These are phyloP conservation scores for Dioszegia aurantiaca DNA, from an alignment of 768 basidiomycete species.

Conservation along the genomic window DNA sequence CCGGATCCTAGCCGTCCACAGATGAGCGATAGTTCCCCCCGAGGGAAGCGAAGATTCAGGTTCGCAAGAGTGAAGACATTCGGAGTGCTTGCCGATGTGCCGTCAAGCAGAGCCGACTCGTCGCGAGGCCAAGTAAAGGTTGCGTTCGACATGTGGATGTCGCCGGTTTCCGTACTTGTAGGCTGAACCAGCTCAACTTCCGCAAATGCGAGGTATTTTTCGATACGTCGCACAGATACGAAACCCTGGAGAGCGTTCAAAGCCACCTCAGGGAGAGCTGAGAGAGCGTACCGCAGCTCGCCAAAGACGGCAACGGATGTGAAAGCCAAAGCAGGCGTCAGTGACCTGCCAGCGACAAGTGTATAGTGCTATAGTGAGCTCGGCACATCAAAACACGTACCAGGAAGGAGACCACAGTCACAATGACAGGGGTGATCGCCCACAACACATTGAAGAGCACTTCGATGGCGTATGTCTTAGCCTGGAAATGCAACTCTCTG, in stretches of 20 bases:
- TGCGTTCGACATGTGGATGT: constrained; percentile 74
- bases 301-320: constrained; percentile 69
- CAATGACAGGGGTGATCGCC: constrained; percentile 59
- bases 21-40: constrained; percentile 73
- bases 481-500: constrained; percentile 78
- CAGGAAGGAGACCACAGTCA: constrained; percentile 59
- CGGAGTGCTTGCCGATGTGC: constrained; percentile 60
- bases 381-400: constrained; percentile 20
- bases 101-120: constrained; percentile 55
- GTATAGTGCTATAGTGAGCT: constrained; percentile 58
- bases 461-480: constrained; percentile 82
- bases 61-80: constrained; percentile 79
- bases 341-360: constrained; percentile 63
- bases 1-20: constrained; percentile 88
- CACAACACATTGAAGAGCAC: constrained; percentile 57
- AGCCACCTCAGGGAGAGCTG: constrained; percentile 82
- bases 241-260: constrained; percentile 83
- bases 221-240: constrained; percentile 83
- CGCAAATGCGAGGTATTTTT: constrained; percentile 74
- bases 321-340: constrained; percentile 84
- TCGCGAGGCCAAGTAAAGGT: constrained; percentile 90
- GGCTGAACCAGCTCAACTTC: constrained; percentile 64
- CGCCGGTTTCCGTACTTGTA: constrained; percentile 57
- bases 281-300: constrained; percentile 80
- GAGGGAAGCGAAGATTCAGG: constrained; percentile 71